phyloP scores from a whole-genome alignment of 495 filamentous ascomycete species.

The Penicillium psychrofluorescens region DNA sequence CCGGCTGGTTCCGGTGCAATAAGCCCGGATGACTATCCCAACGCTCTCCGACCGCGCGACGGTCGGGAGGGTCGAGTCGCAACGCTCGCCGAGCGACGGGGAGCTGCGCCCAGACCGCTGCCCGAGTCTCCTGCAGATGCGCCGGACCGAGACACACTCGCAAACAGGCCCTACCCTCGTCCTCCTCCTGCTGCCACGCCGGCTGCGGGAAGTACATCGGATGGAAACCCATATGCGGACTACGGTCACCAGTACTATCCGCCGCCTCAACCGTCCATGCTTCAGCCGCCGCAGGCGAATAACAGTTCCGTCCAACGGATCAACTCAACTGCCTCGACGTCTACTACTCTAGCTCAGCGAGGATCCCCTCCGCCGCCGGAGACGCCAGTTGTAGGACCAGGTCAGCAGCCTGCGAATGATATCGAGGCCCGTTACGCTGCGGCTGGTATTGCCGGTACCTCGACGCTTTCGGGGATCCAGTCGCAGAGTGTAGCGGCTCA shows the following conservation, averaged over 20 bases:
- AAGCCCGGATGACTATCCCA: slow-evolving; percentile 35
- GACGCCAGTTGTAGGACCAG: slow-evolving; percentile 76
- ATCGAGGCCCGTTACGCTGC: slow-evolving; percentile 89
- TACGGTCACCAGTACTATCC: slow-evolving; percentile 66
- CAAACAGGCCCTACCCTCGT: slow-evolving; percentile 33
- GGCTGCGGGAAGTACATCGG: background rate
- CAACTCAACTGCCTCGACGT: slow-evolving; percentile 81
- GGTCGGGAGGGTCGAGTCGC: slow-evolving; percentile 34
- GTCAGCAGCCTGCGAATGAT: slow-evolving; percentile 60
- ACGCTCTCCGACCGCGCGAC: slow-evolving; percentile 40
- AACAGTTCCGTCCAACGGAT: slow-evolving; percentile 64
- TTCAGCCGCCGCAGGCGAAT: slow-evolving; percentile 27
- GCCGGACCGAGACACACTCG: slow-evolving; percentile 65
- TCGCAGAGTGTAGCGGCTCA: slow-evolving; percentile 77
- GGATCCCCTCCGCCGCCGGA: slow-evolving; percentile 94
- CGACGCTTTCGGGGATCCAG: slow-evolving; percentile 71
- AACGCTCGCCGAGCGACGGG: slow-evolving; percentile 65
- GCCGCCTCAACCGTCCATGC: slow-evolving; percentile 36
- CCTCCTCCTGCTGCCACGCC: slow-evolving; percentile 4
- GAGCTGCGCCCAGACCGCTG: slow-evolving; percentile 62
- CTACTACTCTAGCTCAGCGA: slow-evolving; percentile 84
- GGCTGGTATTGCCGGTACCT: slow-evolving; percentile 77
- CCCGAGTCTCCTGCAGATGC: slow-evolving; percentile 68
- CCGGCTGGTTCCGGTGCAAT: slow-evolving; percentile 24
- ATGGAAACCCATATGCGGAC: slow-evolving; percentile 37